These are phyloP conservation scores for Miscanthus lutarioriparius DNA, from an alignment of 176 grass and related monocot species.

Conservation along the genomic window DNA sequence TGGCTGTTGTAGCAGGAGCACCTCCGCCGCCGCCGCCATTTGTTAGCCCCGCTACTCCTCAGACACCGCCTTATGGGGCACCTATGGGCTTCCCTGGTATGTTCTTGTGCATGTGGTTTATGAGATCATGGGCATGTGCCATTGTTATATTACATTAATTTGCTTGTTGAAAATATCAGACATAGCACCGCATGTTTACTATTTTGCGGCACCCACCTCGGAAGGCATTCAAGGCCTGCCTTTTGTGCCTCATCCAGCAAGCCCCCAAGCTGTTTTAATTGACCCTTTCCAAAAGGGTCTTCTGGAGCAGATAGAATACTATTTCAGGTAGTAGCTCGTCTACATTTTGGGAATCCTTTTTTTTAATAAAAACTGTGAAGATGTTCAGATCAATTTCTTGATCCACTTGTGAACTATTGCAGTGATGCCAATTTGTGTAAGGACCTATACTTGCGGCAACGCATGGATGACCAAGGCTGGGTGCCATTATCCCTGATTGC, in stretches of 20 bases:
- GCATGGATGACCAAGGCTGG: conserved; percentile 94
- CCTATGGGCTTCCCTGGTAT: conserved; percentile 71
- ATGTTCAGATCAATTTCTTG: background rate
- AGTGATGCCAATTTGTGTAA: conserved; percentile 89
- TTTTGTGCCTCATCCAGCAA: conserved; percentile 51
- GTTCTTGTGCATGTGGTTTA: conserved; percentile 16
- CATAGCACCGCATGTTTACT: conserved; percentile 52
- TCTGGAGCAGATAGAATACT: conserved; percentile 81
- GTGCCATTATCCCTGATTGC: conserved; percentile 81
- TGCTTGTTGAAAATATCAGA: conserved; percentile 49
- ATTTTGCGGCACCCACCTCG: conserved; percentile 39
- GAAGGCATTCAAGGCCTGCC: conserved; percentile 54
- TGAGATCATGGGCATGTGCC: conserved; percentile 28
- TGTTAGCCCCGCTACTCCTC: conserved; percentile 35
- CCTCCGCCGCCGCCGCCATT: conserved; percentile 59
- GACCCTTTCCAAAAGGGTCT: conserved; percentile 47
- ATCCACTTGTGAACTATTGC: conserved; percentile 36
- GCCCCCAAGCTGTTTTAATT: conserved; percentile 49
- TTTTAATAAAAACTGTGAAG: background rate
- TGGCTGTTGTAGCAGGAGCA: conserved; percentile 36
- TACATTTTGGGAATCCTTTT: background rate
- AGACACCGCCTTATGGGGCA: conserved; percentile 46
- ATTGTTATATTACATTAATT: conserved; percentile 35
- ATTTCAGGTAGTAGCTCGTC: conserved; percentile 72
- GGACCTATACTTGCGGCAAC: conserved; percentile 68